Evolutionary conservation across 1,284 basidiomycete species (phyloP).

Genomic region (Papiliotrema fonsecae): DNA sequence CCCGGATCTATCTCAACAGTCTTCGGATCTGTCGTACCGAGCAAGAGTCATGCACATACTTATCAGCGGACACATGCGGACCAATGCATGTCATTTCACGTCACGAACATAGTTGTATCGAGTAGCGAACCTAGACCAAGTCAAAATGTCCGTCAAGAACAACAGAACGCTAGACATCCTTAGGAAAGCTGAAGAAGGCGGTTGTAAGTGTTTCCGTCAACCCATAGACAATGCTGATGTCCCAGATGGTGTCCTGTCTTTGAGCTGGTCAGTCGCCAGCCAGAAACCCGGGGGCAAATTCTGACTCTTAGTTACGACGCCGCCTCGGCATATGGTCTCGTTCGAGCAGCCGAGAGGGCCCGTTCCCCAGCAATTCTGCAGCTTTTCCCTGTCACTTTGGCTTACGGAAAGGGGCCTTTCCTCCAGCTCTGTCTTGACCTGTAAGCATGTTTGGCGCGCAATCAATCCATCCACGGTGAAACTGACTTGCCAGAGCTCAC

Average conservation of each 20-base stretch:
- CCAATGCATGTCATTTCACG: no score
- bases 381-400: constrained; percentile 44
- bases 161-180: constrained; percentile 46
- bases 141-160: constrained; percentile 32
- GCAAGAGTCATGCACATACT: no score
- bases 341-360: constrained; percentile 41
- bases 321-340: constrained; percentile 37
- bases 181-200: constrained; percentile 40
- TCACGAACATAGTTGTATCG: no score
- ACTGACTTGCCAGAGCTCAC: constrained; percentile 57
- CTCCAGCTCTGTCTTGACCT: constrained; percentile 35
- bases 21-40: no score
- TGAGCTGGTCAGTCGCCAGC: constrained; percentile 24
- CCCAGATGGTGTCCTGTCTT: constrained; percentile 35
- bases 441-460: constrained; percentile 13
- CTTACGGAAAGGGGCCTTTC: constrained; percentile 31
- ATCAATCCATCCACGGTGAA: background rate
- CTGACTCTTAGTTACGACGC: constrained; percentile 34
- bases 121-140: no score
- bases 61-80: no score
- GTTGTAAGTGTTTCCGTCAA: constrained; percentile 23
- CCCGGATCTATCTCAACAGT: no score
- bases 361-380: constrained; percentile 44
- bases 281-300: no score
- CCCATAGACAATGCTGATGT: background rate